phyloP scores from a whole-genome alignment of 768 basidiomycete species.

The Mycena latifolia region DNA sequence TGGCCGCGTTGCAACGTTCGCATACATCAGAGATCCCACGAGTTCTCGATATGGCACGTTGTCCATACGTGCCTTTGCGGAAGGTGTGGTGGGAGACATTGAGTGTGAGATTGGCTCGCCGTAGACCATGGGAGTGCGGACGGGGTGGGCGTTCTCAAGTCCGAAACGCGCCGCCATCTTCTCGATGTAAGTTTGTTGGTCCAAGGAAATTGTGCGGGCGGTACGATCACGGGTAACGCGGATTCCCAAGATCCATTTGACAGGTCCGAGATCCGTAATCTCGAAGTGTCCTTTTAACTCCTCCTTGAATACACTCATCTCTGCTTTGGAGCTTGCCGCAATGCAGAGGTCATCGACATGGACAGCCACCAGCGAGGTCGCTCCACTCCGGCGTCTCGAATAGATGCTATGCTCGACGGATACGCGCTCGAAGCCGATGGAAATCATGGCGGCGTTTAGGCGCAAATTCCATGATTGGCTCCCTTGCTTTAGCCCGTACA shows the following conservation, averaged over 20 bases:
- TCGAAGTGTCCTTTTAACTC: constrained; percentile 25
- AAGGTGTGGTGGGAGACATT: background rate
- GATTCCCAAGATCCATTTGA: constrained; percentile 41
- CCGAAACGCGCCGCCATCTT: constrained; percentile 5
- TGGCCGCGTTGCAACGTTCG: constrained; percentile 26
- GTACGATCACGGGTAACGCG: constrained; percentile 30
- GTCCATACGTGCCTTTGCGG: background rate
- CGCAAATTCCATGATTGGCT: constrained; percentile 38
- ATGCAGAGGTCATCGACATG: constrained; percentile 45
- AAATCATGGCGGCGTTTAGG: constrained; percentile 4
- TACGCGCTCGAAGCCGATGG: constrained; percentile 30
- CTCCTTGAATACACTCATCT: constrained; percentile 15
- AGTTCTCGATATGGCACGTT: constrained; percentile 2
- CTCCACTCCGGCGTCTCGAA: background rate
- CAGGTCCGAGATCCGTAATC: constrained; percentile 41
- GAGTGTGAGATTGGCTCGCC: background rate
- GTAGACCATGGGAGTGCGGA: constrained; percentile 8
- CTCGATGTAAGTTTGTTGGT: constrained; percentile 13
- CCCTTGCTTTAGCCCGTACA: constrained; percentile 15
- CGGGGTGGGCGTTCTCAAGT: constrained; percentile 9
- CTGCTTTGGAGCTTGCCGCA: constrained; percentile 10
- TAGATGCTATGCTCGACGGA: constrained; percentile 40
- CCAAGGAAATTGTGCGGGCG: background rate
- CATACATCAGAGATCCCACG: constrained; percentile 13
- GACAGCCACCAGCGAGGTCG: constrained; percentile 22